Percentiles rank a stretch among this genome's conserved stretches.
Conservation (phyloP, 495 filamentous ascomycete genomes). For the Hypoxylon lienhwacheense region DNA sequence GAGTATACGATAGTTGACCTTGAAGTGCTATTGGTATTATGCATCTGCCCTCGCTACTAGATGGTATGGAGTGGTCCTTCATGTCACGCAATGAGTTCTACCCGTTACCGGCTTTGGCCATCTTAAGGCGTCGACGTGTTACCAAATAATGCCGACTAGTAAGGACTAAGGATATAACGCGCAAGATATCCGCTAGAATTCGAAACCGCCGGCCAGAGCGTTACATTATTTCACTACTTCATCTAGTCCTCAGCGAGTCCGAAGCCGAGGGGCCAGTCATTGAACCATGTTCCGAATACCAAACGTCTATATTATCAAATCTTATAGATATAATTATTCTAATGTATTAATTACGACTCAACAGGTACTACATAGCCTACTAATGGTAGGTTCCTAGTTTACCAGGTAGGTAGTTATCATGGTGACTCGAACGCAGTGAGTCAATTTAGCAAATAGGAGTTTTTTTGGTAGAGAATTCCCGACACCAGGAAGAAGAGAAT, state of each 20-base stretch:
- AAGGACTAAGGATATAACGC: background rate
- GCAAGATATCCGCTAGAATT: background rate
- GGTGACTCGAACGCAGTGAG: conserved; percentile 9
- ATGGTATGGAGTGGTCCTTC: conserved; percentile 1
- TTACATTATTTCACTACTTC: conserved; percentile 15
- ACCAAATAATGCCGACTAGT: background rate
- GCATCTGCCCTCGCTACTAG: background rate
- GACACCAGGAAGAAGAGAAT: conserved; percentile 46
- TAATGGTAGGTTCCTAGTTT: no score
- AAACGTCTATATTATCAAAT: background rate
- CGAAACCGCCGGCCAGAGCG: background rate
- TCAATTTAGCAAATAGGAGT: conserved; percentile 26
- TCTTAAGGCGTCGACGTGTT: background rate
- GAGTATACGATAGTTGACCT: conserved; percentile 1
- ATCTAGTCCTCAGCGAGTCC: background rate
- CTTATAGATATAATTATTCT: background rate
- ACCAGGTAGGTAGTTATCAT: no score
- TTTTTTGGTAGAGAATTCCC: conserved; percentile 48
- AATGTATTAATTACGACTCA: background rate
- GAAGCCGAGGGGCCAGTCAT: background rate
- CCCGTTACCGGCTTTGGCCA: background rate
- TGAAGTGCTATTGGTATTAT: conserved; percentile 1
- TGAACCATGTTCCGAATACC: background rate
- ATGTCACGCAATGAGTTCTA: background rate
- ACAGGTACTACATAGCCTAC: background rate